Base-by-base conservation (phyloP, 108 stramenopile genomes). In the Bacterosira constricta region DNA sequence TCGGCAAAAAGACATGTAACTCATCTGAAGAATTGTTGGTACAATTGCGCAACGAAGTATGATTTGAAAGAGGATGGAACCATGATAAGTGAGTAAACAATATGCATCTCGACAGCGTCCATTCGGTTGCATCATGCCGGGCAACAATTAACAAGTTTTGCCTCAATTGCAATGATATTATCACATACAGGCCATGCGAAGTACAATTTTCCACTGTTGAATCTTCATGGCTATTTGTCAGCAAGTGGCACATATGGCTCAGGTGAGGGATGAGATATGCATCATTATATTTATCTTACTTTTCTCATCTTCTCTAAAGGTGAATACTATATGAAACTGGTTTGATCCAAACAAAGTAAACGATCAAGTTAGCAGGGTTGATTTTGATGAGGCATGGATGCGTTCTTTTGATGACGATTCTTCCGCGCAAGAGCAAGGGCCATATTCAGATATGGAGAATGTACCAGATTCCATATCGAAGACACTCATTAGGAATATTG, bases 361-460 rank as follows among this genome's bases (percentile, higher is more conserved):
- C 47, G 62, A 88, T 29, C 4, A 38, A 9, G 77, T 85, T 1
- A 89, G 85, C 41, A 67, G 88, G 11, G 91, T 92, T 7, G 87
- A 89, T 46, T 92, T 89, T 61, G 85, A 92, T 45, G 76, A 88
- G 47, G 88, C 88, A 30, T 92, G 88, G 91, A 31, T 88, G 9
- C 81, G 66, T 38, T 25, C 63, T 13, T 49, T 70, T 30, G 35
- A 35, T 21, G 49, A 69, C 15, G 70, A 70, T 36, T 27, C 54
- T 27, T 49, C 32, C 12, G 8, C 4, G 3, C 51, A 69, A 1
- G 70, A 69, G 4, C n/a, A n/a, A n/a, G 73, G 50, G 15, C 86
- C 88, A 0, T 84, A 77, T 57, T 55, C 53, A 18, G 65, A 62
- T 29, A 54, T 87, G 1, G 66, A 75, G 1, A 82, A 67, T 36